A percentile compares a stretch with the other conserved stretches of the same genome.
phyloP scores from a whole-genome alignment of 192 early-diverging fungal species.

The Allomyces arbusculus region DNA sequence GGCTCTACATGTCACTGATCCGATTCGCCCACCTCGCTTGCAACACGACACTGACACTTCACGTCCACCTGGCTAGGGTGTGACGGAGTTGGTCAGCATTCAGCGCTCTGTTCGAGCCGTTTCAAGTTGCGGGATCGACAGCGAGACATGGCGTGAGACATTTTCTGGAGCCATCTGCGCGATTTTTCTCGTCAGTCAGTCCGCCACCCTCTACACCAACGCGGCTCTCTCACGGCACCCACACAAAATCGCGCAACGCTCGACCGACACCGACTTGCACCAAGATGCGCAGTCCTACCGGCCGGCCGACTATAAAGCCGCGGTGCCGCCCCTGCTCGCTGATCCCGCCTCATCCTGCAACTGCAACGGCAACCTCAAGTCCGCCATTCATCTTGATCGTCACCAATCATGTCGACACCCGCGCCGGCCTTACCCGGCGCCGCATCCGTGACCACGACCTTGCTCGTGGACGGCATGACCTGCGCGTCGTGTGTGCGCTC shows the following conservation, averaged over 20 bases:
- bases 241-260: not conserved
- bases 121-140: too few relatives aligned
- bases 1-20: too few relatives aligned
- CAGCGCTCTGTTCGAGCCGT: too few relatives aligned
- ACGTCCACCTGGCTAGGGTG: too few relatives aligned
- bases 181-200: too few relatives aligned
- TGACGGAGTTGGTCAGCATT: too few relatives aligned
- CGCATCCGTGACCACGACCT: not conserved
- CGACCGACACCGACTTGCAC: not conserved
- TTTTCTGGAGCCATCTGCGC: too few relatives aligned
- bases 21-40: too few relatives aligned
- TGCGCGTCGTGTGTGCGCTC: conserved; percentile 46
- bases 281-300: not conserved
- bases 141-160: too few relatives aligned
- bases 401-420: not conserved
- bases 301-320: not conserved
- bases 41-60: too few relatives aligned
- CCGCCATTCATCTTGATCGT: not conserved
- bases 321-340: not conserved
- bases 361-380: not conserved
- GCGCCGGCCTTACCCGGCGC: not conserved
- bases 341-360: not conserved
- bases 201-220: too few relatives aligned
- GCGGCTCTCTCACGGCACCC: not conserved
- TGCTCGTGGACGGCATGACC: not conserved